Evolutionary conservation across 2,329 filamentous ascomycete genomes (phyloP).

Genomic region (Colletotrichum sp.): DNA sequence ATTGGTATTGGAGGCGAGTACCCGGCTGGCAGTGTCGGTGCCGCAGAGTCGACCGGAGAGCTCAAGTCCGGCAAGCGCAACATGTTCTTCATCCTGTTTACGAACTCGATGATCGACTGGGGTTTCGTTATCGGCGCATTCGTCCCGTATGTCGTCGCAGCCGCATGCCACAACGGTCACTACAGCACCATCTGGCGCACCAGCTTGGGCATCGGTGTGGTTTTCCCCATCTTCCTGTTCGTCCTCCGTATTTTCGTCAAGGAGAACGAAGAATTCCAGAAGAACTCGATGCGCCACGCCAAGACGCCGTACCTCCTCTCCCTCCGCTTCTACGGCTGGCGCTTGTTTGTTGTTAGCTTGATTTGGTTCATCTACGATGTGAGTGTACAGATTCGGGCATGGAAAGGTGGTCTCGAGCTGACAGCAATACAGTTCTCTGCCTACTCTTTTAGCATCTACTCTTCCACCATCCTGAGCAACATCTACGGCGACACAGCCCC

Average conservation of each 20-base stretch:
- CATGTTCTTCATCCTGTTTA: slow-evolving; percentile 90
- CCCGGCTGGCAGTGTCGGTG: slow-evolving; percentile 82
- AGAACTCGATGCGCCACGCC: slow-evolving; percentile 69
- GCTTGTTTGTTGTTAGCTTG: slow-evolving; percentile 71
- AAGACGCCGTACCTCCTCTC: slow-evolving; percentile 62
- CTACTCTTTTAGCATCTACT: slow-evolving; percentile 89
- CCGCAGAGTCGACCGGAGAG: slow-evolving; percentile 84
- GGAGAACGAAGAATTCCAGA: slow-evolving; percentile 80
- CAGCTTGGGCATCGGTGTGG: slow-evolving; percentile 76
- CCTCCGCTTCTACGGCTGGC: slow-evolving; percentile 73
- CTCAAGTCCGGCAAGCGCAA: slow-evolving; percentile 83
- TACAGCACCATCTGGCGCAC: slow-evolving; percentile 82
- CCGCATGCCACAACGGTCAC: slow-evolving; percentile 64
- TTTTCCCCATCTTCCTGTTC: slow-evolving; percentile 78
- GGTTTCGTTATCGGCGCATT: slow-evolving; percentile 77
- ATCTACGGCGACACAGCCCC: slow-evolving; percentile 64
- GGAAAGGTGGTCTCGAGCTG: too few species aligned
- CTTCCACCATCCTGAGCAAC: slow-evolving; percentile 72
- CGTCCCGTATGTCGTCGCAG: slow-evolving; percentile 52
- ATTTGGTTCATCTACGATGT: slow-evolving; percentile 89
- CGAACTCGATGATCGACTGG: slow-evolving; percentile 84
- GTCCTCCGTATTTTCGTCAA: slow-evolving; percentile 74
- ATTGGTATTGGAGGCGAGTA: slow-evolving; percentile 63
- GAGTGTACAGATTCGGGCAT: slow-evolving; percentile 27
- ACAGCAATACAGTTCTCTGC: slow-evolving; percentile 64